Evolutionary conservation across 192 early-diverging fungal species (phyloP).

Genomic region (Geosiphon pyriformis): DNA sequence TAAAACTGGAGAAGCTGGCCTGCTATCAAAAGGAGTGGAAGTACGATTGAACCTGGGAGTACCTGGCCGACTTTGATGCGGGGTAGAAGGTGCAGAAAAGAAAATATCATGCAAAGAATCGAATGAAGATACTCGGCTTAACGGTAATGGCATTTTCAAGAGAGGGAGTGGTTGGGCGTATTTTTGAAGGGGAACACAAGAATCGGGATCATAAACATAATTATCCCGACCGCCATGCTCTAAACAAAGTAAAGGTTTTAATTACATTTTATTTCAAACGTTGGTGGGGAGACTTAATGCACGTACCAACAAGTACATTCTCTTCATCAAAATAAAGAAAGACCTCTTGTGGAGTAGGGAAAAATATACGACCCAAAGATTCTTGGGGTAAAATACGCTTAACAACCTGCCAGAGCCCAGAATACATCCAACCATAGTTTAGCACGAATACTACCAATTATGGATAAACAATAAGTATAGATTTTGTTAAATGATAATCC

Average conservation of each 20-base stretch:
- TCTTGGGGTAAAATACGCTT: slow-evolving; percentile 35
- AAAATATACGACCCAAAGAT: slow-evolving; percentile 31
- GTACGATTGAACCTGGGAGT: slow-evolving; percentile 2
- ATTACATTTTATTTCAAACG: not conserved
- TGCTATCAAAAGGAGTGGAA: no score
- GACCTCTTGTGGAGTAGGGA: slow-evolving; percentile 30
- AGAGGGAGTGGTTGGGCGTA: slow-evolving; percentile 8
- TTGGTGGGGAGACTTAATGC: no score
- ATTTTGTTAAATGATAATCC: not conserved
- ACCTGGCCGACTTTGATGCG: slow-evolving; percentile 2
- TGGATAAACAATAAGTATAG: not conserved
- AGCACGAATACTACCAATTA: slow-evolving; percentile 29
- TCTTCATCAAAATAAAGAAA: slow-evolving; percentile 26
- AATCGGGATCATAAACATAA: slow-evolving; percentile 4
- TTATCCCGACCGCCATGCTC: slow-evolving; percentile 18
- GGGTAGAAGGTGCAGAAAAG: slow-evolving; percentile 15
- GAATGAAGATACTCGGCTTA: slow-evolving; percentile 16
- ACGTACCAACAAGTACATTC: slow-evolving; percentile 30
- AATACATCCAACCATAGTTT: slow-evolving; percentile 47
- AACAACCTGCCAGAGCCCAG: slow-evolving; percentile 39
- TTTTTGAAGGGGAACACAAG: not conserved
- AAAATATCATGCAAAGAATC: slow-evolving; percentile 21
- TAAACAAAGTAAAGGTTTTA: not conserved
- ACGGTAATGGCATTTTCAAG: slow-evolving; percentile 6
- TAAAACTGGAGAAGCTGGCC: not conserved